Evolutionary conservation across 306 rosid genomes (phyloP), one percentile per base, ranked within the genome.

Genomic region (Glycyrrhiza uralensis): DNA sequence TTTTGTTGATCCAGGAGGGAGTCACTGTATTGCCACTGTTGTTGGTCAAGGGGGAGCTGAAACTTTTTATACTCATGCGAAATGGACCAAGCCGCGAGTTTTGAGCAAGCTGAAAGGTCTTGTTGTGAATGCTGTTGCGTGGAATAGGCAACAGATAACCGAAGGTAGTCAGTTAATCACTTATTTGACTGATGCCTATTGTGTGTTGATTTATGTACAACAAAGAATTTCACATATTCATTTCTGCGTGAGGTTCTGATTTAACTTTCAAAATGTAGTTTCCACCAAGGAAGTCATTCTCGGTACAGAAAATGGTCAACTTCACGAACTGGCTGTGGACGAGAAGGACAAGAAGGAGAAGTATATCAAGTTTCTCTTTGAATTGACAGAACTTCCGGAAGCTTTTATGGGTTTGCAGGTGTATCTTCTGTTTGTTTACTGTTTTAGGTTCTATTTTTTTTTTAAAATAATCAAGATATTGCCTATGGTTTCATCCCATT

Each of bases 341-440:
- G 97, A 94, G 85, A 94, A 87, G 87, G 97, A 94, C 76, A 91
- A 91, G 85, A 91, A 77, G 89, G 98, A 94, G 88, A 94, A 94
- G 80, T 86, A 91, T 76, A 72, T 94, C 7, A 89, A 89, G 72
- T 82, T 85, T 85, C 87, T 89, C 50, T 89, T 83, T 46, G 90
- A 94, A 51, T 76, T 94, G 68, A 11, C 58, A 6, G 97, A 91
- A 76, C 91, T 91, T 75, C 87, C 95, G 1, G 94, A 89, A 83
- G 92, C 96, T 75, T 86, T 91, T 77, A 93, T 84, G 97, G 91
- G 84, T 67, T 87, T 90, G 77, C 97, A 90, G 87, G 98, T 88
- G 69, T 58, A 44, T 74, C 71, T 55, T 57, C 55, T 49, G 32
- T 47, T 36, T 71, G 39, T 38, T 18, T 19, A 66, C 42, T 66